Evolutionary conservation across 169 alveolate genomes (phyloP).

Genomic region (Plasmodium yoelii): DNA sequence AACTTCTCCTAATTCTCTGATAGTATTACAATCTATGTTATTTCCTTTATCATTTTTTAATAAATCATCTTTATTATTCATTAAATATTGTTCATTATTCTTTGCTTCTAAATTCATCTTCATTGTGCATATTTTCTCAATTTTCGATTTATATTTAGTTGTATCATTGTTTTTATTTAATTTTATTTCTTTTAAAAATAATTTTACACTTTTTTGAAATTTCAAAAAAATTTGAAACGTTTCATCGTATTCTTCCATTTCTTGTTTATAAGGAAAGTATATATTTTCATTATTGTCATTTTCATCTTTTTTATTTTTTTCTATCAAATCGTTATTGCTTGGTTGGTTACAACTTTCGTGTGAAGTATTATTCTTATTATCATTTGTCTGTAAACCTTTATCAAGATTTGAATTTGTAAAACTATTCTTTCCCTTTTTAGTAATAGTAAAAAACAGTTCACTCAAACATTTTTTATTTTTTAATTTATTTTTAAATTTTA

Average conservation of each 20-base stretch:
- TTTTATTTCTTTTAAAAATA: conserved; percentile 42
- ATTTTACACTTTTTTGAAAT: conserved; percentile 51
- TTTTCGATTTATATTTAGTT: conserved; percentile 1
- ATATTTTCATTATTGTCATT: neutral
- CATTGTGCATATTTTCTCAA: conserved; percentile 13
- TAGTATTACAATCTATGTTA: neutral
- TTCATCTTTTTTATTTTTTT: neutral
- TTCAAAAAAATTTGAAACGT: conserved; percentile 19
- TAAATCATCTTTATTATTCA: neutral
- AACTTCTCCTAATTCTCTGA: neutral
- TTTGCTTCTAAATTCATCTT: neutral
- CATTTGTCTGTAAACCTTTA: neutral
- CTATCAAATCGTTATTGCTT: no score
- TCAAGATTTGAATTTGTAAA: no score
- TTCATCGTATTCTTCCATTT: conserved; percentile 1
- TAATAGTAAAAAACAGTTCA: conserved; percentile 33
- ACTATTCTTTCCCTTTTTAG: conserved; percentile 11
- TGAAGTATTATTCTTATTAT: neutral
- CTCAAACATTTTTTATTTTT: conserved; percentile 9
- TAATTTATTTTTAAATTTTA: conserved; percentile 8
- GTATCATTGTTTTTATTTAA: conserved; percentile 11
- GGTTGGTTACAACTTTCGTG: no score
- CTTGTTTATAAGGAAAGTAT: neutral
- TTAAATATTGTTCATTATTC: neutral
- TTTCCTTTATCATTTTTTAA: neutral